phyloP scores from a whole-genome alignment of 2,329 filamentous ascomycete genomes.

The Penicillium sp. region DNA sequence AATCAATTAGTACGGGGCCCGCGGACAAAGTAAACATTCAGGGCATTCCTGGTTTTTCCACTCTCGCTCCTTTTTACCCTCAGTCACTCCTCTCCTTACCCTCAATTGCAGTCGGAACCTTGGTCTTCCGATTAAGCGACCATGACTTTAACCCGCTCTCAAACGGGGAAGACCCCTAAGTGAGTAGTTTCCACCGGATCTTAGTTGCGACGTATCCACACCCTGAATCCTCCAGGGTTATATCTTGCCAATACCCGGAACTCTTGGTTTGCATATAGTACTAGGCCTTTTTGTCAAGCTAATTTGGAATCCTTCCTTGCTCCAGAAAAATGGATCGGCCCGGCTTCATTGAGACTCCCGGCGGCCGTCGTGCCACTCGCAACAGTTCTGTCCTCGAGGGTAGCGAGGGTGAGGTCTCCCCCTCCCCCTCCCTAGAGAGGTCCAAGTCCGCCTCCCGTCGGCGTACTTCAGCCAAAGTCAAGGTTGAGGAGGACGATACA shows the following conservation, averaged over 20 bases:
- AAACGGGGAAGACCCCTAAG: constrained; percentile 52
- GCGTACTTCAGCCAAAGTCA: constrained; percentile 30
- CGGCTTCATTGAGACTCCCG: constrained; percentile 53
- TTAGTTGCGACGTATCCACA: constrained; percentile 14
- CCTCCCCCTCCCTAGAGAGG: constrained; percentile 22
- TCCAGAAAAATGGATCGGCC: constrained; percentile 52
- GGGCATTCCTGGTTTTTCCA: constrained; percentile 9
- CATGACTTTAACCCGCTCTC: constrained; percentile 51
- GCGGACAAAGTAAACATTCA: constrained; percentile 17
- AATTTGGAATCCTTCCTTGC: constrained; percentile 8
- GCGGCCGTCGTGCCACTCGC: constrained; percentile 44
- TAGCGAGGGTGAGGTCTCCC: constrained; percentile 30
- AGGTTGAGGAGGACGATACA: constrained; percentile 28
- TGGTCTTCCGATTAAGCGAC: constrained; percentile 19
- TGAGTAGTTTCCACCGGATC: constrained; percentile 34
- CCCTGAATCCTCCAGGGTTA: constrained; percentile 10
- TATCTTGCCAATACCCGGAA: constrained; percentile 8
- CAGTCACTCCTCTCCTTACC: neutral
- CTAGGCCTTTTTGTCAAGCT: constrained; percentile 1
- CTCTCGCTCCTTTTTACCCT: constrained; percentile 8
- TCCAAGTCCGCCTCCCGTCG: constrained; percentile 30
- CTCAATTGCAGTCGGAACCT: constrained; percentile 16
- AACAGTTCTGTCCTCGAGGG: constrained; percentile 40
- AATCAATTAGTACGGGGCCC: neutral
- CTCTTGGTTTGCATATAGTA: neutral